Evolutionary conservation across 345 rosid species (phyloP).

Genomic region (Schrenkiella parvula): DNA sequence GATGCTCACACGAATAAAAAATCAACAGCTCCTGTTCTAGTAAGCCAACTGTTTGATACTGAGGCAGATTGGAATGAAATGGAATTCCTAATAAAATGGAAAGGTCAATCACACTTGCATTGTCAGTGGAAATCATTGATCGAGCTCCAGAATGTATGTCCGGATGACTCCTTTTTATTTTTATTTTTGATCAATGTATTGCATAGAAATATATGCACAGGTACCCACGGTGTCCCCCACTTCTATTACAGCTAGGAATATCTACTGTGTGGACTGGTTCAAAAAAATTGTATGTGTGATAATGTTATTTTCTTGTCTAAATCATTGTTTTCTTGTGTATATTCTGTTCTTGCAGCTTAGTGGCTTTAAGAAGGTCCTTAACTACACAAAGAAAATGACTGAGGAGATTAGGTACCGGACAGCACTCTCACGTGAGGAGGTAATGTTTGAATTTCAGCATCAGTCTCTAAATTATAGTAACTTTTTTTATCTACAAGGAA

Average conservation of each 20-base stretch:
- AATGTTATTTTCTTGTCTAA: constrained; percentile 7
- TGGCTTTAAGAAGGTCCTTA: constrained; percentile 94
- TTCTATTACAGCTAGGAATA: not conserved
- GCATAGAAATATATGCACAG: not conserved
- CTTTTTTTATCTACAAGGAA: not conserved
- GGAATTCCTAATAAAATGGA: constrained; percentile 98
- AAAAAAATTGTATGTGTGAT: not conserved
- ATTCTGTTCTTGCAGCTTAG: constrained; percentile 63
- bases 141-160: constrained; percentile 84
- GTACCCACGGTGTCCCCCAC: not conserved
- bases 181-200: constrained; percentile 4
- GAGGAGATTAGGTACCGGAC: constrained; percentile 84
- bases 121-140: constrained; percentile 89
- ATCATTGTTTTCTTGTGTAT: not conserved
- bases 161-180: not conserved
- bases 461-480: not conserved
- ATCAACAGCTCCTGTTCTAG: constrained; percentile 66
- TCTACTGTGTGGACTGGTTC: not conserved
- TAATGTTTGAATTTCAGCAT: constrained; percentile 32
- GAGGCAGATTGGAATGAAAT: constrained; percentile 84
- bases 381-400: constrained; percentile 81
- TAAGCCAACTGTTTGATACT: constrained; percentile 69
- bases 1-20: constrained; percentile 56
- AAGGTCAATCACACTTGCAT: constrained; percentile 98
- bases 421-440: constrained; percentile 91